phyloP scores from a whole-genome alignment of 225 moss, liverwort and hornwort species.

The Bryoerythrophyllum caledonicum region DNA sequence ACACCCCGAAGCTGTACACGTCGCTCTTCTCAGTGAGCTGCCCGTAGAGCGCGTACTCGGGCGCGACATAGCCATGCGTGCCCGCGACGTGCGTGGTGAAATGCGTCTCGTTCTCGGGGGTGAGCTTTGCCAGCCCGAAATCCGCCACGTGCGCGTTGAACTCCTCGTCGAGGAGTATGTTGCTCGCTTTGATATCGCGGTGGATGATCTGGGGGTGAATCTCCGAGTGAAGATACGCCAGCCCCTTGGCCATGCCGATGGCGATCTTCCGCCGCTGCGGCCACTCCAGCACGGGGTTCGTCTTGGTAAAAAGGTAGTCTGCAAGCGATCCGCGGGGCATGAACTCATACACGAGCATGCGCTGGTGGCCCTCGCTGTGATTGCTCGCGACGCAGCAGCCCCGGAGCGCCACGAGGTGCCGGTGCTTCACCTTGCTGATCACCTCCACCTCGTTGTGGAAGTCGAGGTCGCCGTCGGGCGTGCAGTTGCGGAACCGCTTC shows the following conservation, averaged over 20 bases:
- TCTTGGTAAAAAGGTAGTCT: conserved; percentile 31
- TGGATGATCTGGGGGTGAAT: conserved; percentile 40
- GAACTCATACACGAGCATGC: conserved; percentile 42
- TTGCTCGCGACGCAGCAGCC: conserved; percentile 47
- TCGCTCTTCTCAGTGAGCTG: conserved; percentile 45
- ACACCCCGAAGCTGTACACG: conserved; percentile 50
- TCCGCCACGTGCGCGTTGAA: conserved; percentile 44
- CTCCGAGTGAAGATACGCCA: conserved; percentile 40
- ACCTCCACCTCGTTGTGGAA: conserved; percentile 50
- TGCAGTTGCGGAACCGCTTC: conserved; percentile 38
- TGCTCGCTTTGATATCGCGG: conserved; percentile 43
- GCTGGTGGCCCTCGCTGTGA: conserved; percentile 41
- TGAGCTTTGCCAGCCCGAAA: conserved; percentile 45
- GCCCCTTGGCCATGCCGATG: conserved; percentile 41
- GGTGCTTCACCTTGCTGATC: conserved; percentile 43
- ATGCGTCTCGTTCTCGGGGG: conserved; percentile 39
- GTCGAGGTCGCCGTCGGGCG: conserved; percentile 38
- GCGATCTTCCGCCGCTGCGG: conserved; percentile 42
- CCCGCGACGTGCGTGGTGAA: conserved; percentile 41
- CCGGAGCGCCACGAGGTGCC: conserved; percentile 37
- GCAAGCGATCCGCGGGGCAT: conserved; percentile 38
- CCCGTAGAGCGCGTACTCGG: conserved; percentile 48
- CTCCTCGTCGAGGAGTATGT: conserved; percentile 40
- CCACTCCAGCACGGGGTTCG: conserved; percentile 41
- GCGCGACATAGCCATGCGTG: conserved; percentile 46